These are phyloP conservation scores for Melanomma pulvis-pyrius DNA, from an alignment of 495 filamentous ascomycete genomes.

Conservation along the genomic window DNA sequence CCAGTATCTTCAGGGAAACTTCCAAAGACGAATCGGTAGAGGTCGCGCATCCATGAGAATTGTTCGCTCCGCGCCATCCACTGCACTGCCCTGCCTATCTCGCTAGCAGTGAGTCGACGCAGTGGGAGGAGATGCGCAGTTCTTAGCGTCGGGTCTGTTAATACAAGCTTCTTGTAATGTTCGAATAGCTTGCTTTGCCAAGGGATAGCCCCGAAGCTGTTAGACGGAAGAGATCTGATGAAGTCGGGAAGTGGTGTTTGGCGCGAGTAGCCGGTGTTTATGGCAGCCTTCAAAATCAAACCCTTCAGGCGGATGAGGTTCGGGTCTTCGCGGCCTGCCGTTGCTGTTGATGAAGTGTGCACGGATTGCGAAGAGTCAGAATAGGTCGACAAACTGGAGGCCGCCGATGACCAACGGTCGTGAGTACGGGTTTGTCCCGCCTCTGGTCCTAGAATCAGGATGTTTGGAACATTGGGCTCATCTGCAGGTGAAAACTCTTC, in stretches of 20 bases:
- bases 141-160: constrained; percentile 67
- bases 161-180: constrained; percentile 75
- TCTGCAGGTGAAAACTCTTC: constrained; percentile 74
- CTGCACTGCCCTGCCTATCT: constrained; percentile 73
- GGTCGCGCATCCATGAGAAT: constrained; percentile 74
- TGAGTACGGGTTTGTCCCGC: constrained; percentile 39
- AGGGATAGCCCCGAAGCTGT: constrained; percentile 72
- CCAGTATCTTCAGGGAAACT: constrained; percentile 75
- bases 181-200: constrained; percentile 73
- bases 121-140: constrained; percentile 55
- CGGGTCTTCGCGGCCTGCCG: constrained; percentile 66
- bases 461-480: constrained; percentile 74
- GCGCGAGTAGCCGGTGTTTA: constrained; percentile 71
- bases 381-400: constrained; percentile 70
- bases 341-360: constrained; percentile 65
- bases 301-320: constrained; percentile 74
- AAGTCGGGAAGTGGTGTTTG: constrained; percentile 64
- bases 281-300: constrained; percentile 78
- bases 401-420: constrained; percentile 70
- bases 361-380: constrained; percentile 51
- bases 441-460: constrained; percentile 76
- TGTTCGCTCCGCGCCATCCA: constrained; percentile 70
- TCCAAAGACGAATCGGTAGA: constrained; percentile 84
- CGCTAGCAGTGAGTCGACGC: constrained; percentile 63
- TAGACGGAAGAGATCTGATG: constrained; percentile 72